Base-by-base conservation (phyloP, 148 eudicot genomes). In the Tetragonia tetragonoides region DNA sequence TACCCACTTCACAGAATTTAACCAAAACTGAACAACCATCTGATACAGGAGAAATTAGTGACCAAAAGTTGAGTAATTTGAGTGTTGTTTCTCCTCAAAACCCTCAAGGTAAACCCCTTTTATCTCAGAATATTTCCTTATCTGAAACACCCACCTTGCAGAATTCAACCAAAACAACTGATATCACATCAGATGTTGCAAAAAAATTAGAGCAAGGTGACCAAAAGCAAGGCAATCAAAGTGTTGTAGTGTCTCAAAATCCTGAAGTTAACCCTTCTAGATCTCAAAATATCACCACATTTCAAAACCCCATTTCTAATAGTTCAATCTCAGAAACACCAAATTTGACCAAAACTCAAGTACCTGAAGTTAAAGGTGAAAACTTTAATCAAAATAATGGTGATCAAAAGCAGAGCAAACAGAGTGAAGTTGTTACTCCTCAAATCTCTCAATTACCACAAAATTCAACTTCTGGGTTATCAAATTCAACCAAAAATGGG, bases 351-450 rank as follows among this genome's bases (percentile, higher is more conserved):
- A 68, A 83, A 28, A 65, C 68, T 15, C 59, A 47, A 12, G 70
- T 68, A 56, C 61, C 20, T 11, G 66, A 62, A 57, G 74, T 69
- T 46, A 82, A 80, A 81, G 81, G n/a, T 68, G 84, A 74, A 49
- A 82, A 28, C 70, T 83, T 79, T 37, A 81, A 80, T n/a, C 80
- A 76, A 68, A 89, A 4, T 66, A 37, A 46, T 21, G 47, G 15
- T 8, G 4, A 3, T 23, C 72, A 66, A 62, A 68, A 80, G 7
- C 23, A 68, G 38, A 80, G 37, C 8, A 80, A 66, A 3, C 37
- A n/a, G 21, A 73, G 44, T 49, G 21, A 6, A 18, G 3, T 9
- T 21, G 47, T 8, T 53, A 11, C 20, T 23, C 20, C 63, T 54
- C 39, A 72, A 66, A 72, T 10, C 24, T n/a, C 62, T 44, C 77